Evolutionary conservation across 163 green algal species (phyloP), one percentile per base, ranked within the genome.

Genomic region (Scenedesmus sp.): DNA sequence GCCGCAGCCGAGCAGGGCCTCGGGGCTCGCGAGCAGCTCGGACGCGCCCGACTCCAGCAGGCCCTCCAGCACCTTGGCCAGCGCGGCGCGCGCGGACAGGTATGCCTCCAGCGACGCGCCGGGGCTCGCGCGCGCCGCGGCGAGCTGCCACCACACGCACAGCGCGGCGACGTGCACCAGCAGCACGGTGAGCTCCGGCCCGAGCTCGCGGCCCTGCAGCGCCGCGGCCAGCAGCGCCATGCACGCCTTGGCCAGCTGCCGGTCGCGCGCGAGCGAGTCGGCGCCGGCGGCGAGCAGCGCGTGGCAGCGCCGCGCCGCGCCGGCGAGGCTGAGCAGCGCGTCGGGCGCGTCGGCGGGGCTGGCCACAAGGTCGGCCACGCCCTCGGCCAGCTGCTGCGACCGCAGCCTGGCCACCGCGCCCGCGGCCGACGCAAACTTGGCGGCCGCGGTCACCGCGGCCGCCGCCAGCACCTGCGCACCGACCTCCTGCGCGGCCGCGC

Each of bases 401-500:
- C 62, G 36, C 45, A 80, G 72, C 42, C 54, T 42, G 42, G 13
- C 24, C 2, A 80, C 72, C 42, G 72, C 72, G 22, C 42, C 31
- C 18, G 72, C 72, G n/a, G 72, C 72, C 31, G 72, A 26, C 10
- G 58, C 34, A 18, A 80, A 45, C 60, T 80, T 71, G 72, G 24
- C 42, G 20, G 72, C 60, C 20, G 20, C 36, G 4, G 72, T 63
- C 58, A 20, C 34, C 31, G 11, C 28, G 17, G 29, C 42, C 29
- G 29, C 28, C 31, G 48, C 45, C 45, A 80, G 60, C 47, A 80
- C 72, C 4, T 70, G 72, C 15, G 2, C 13, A 10, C 57, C 72
- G 7, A 70, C 26, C 44, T 80, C 72, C 72, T 78, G 42, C 69
- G 62, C n/a, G n/a, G n/a, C n/a, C n/a, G n/a, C n/a, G n/a, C n/a